These are phyloP conservation scores for Diplocarpon mali DNA, from an alignment of 2,329 filamentous ascomycete genomes.

Conservation along the genomic window DNA sequence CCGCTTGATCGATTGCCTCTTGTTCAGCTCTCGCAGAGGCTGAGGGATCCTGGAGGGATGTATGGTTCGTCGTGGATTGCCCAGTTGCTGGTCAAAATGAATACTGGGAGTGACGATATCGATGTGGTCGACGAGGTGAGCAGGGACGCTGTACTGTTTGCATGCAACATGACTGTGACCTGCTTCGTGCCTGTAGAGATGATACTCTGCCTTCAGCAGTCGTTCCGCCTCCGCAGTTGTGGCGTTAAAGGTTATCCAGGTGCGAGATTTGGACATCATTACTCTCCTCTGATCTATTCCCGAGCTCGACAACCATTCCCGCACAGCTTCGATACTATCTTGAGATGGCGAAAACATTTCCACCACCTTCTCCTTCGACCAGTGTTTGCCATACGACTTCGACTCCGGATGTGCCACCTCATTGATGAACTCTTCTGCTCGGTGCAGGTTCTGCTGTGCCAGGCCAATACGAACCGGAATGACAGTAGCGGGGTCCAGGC, in stretches of 20 bases:
- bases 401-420: slow-evolving; percentile 36
- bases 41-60: slow-evolving; percentile 31
- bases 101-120: slow-evolving; percentile 27
- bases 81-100: slow-evolving; percentile 24
- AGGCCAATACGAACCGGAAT: slow-evolving; percentile 31
- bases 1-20: slow-evolving; percentile 3
- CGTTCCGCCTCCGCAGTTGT: slow-evolving; percentile 33
- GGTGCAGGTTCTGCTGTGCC: slow-evolving; percentile 35
- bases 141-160: slow-evolving; percentile 23
- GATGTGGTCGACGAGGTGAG: slow-evolving; percentile 23
- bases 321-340: slow-evolving; percentile 38
- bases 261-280: slow-evolving; percentile 30
- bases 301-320: slow-evolving; percentile 40
- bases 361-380: slow-evolving; percentile 33
- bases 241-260: slow-evolving; percentile 27
- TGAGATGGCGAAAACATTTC: slow-evolving; percentile 32
- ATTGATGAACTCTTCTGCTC: slow-evolving; percentile 33
- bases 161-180: slow-evolving; percentile 30
- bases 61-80: slow-evolving; percentile 17
- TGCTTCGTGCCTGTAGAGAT: slow-evolving; percentile 41
- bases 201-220: slow-evolving; percentile 41
- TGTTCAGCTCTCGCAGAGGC: slow-evolving; percentile 16
- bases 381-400: slow-evolving; percentile 36
- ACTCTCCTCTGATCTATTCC: slow-evolving; percentile 40
- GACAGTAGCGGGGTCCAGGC: slow-evolving; percentile 14